Evolutionary conservation across 2,329 filamentous ascomycete species (phyloP).

Genomic region (Pyricularia sp.): DNA sequence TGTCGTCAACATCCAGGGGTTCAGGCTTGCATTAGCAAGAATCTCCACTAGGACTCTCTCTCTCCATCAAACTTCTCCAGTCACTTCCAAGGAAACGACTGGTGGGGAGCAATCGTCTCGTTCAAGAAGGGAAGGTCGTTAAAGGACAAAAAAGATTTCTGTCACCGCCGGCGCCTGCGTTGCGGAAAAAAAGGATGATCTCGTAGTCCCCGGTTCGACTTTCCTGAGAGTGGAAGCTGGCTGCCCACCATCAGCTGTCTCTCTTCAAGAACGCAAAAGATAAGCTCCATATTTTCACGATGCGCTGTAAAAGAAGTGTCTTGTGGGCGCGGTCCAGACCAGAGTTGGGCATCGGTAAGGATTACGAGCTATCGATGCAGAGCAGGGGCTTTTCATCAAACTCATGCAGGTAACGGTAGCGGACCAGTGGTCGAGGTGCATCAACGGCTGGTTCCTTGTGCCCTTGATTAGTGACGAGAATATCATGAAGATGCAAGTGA

Average conservation of each 20-base stretch:
- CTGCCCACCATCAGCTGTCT: neutral
- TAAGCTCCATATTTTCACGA: neutral
- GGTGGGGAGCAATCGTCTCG: neutral
- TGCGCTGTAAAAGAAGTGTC: neutral
- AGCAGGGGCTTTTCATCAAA: neutral
- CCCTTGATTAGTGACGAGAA: neutral
- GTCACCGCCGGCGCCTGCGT: neutral
- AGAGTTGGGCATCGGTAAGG: neutral
- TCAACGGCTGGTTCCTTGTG: neutral
- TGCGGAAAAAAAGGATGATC: neutral
- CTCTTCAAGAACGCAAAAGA: neutral
- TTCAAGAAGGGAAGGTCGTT: neutral
- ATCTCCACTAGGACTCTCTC: too few species aligned
- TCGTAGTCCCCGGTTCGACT: neutral
- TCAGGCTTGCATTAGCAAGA: too few species aligned
- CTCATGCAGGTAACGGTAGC: neutral
- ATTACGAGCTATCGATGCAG: neutral
- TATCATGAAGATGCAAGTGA: neutral
- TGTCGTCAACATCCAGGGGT: too few species aligned
- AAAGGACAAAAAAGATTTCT: neutral
- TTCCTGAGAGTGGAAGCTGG: neutral
- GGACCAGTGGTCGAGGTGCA: neutral
- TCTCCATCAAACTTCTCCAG: neutral
- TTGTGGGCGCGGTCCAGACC: neutral
- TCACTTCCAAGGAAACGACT: neutral